phyloP scores from a whole-genome alignment of 371 early-diverging fungal genomes.

The Mucor lusitanicus region DNA sequence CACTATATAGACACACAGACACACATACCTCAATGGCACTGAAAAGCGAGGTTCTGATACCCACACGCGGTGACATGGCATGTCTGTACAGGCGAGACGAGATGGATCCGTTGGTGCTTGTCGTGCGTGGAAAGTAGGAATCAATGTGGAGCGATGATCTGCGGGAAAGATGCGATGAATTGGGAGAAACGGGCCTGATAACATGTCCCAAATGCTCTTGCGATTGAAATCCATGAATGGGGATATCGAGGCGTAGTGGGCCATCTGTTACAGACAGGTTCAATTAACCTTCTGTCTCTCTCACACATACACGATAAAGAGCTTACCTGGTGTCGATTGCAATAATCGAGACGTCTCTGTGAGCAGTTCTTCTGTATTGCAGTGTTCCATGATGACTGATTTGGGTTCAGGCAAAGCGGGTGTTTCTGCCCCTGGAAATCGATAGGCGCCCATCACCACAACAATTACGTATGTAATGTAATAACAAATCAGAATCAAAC shows the following conservation, averaged over 20 bases:
- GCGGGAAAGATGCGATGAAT: constrained; percentile 25
- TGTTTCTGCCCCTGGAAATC: constrained; percentile 31
- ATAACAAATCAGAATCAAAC: constrained; percentile 51
- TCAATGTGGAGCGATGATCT: constrained; percentile 39
- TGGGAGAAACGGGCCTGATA: constrained; percentile 46
- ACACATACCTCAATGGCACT: constrained; percentile 46
- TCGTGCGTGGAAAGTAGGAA: constrained; percentile 32
- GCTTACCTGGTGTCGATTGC: constrained; percentile 6
- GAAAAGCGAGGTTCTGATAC: constrained; percentile 46
- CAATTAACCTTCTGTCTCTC: background rate
- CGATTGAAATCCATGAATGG: constrained; percentile 31
- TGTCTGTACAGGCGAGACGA: constrained; percentile 35
- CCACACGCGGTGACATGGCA: constrained; percentile 46
- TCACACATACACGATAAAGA: background rate
- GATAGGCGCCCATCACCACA: constrained; percentile 49
- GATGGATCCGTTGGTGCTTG: constrained; percentile 43
- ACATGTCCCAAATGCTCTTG: constrained; percentile 48
- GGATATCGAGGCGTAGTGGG: constrained; percentile 32
- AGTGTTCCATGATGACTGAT: constrained; percentile 15
- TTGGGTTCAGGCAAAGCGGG: constrained; percentile 31
- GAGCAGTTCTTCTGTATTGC: constrained; percentile 27
- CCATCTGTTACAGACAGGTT: background rate
- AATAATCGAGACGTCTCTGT: constrained; percentile 34
- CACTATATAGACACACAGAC: too few relatives aligned
- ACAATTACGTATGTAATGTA: constrained; percentile 59